Base-by-base conservation (phyloP, 2,329 filamentous ascomycete species). In the Teratosphaeria destructans region DNA sequence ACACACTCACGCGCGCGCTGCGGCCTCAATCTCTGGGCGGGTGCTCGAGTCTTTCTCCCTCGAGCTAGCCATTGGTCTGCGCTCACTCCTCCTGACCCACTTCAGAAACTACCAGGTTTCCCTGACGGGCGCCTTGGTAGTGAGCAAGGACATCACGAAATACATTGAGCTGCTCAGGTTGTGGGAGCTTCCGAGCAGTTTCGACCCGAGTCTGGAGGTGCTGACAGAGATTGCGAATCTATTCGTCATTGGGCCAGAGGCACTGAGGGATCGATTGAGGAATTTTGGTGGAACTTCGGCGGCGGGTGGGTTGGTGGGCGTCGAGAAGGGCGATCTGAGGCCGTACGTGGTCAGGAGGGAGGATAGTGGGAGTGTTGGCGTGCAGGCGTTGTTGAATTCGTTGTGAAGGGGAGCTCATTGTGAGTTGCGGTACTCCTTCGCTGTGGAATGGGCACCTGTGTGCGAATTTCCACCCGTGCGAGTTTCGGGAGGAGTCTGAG, bases 51-150 rank as follows among this genome's bases (percentile, higher is more conserved):
- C 87, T 55, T 89, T 97, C 71, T 85, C 88, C 58, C 87, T 86
- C 61, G 93, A 97, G 75, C 83, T 97, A 26, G 92, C 90, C 1
- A 78, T 92, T 14, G 87, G 87, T 10, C 80, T 96, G 39, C 86
- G 92, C 65, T 78, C 82, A 56, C 82, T 95, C 10, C 82, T 99
- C 4, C 85, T 99, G 63, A 89, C 94, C 63, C 94, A 99, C 75
- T 90, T 97, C 76, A 94, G 95, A 70, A 91, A 90, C 69, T 99
- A 95, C 77, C 85, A 87, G 62, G 90, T 99, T 65, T 96, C 91
- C 66, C 90, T 92, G 49, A 92, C 93, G 0, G 94, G 94, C 62
- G 94, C 91, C 2, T 83, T 99, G 54, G 94, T 96, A 83, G 90
- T 97, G 29, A 93, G 88, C 39, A 95, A 97, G 76, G 94, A 99